Evolutionary conservation across 1,139 yeast genomes (phyloP).

Genomic region (Suzukiozyma palmioleophila): DNA sequence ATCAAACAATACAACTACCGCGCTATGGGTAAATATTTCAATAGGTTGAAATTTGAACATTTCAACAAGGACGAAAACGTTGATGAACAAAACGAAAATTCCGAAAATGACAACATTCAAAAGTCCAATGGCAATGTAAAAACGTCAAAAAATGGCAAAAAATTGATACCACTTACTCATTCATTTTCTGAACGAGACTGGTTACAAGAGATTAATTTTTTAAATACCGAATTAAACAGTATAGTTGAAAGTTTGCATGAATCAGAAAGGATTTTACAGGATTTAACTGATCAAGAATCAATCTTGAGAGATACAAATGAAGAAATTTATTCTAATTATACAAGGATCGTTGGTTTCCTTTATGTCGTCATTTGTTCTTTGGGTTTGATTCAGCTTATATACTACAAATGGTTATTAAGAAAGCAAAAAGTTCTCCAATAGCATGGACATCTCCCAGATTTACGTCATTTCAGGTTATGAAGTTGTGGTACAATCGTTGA

Average conservation of each 20-base stretch:
- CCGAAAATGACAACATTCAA: slow-evolving; percentile 8
- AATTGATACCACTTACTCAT: slow-evolving; percentile 4
- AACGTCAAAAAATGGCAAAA: slow-evolving; percentile 4
- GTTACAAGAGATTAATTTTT: slow-evolving; percentile 23
- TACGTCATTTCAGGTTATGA: too few species aligned
- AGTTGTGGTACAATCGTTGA: too few species aligned
- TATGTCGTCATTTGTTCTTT: slow-evolving; percentile 23
- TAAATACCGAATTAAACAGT: slow-evolving; percentile 29
- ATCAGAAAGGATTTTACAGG: slow-evolving; percentile 23
- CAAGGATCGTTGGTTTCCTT: slow-evolving; percentile 23
- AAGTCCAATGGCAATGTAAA: slow-evolving; percentile 1
- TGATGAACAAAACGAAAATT: slow-evolving; percentile 1
- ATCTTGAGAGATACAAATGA: slow-evolving; percentile 39
- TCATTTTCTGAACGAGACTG: slow-evolving; percentile 30
- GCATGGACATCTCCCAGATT: background rate
- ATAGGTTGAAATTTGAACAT: slow-evolving; percentile 11
- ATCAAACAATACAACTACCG: slow-evolving; percentile 35
- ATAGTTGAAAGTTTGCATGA: slow-evolving; percentile 26
- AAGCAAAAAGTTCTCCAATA: slow-evolving; percentile 16
- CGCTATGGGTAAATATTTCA: slow-evolving; percentile 26
- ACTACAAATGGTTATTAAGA: slow-evolving; percentile 26
- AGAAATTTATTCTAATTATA: slow-evolving; percentile 31
- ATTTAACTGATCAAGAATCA: slow-evolving; percentile 31
- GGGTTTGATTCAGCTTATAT: slow-evolving; percentile 29
- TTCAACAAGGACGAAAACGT: slow-evolving; percentile 8